A percentile compares a stretch with the other conserved stretches of the same genome.
Conservation (phyloP, 2,329 filamentous ascomycete species). For the Ceratocystis papillata region DNA sequence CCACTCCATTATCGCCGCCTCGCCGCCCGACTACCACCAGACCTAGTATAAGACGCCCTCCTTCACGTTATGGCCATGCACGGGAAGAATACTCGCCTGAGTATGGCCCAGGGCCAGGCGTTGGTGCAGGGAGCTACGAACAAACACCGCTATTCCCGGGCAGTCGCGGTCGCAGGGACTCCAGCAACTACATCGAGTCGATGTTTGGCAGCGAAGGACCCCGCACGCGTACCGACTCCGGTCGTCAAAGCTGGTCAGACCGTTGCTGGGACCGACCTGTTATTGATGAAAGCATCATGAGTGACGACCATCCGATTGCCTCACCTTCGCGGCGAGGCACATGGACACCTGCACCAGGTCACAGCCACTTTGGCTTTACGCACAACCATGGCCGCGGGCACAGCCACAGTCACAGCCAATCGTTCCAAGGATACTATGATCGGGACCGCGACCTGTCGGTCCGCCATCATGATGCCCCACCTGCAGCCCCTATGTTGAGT, state of each 20-base stretch:
- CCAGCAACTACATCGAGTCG: constrained; percentile 4
- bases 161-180: constrained; percentile 13
- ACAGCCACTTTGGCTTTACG: constrained; percentile 15
- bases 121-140: constrained; percentile 12
- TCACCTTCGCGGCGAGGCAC: constrained; percentile 16
- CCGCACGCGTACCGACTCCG: constrained; percentile 3
- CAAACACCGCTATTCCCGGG: neutral
- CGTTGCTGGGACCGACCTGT: constrained; percentile 15
- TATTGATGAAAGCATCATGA: neutral
- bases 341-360: constrained; percentile 16
- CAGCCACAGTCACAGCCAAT: constrained; percentile 14
- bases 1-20: constrained; percentile 22
- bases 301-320: neutral
- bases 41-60: constrained; percentile 9
- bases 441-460: constrained; percentile 12
- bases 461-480: neutral
- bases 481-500: constrained; percentile 17
- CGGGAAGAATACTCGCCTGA: constrained; percentile 16
- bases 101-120: neutral
- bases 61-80: constrained; percentile 15
- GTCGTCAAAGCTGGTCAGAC: constrained; percentile 14
- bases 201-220: constrained; percentile 6
- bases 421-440: constrained; percentile 13
- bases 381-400: neutral
- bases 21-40: constrained; percentile 18